Evolutionary conservation across 352 stramenopile genomes (phyloP), one percentile per base, ranked within the genome.

Genomic region (Phytophthora citrophthora): DNA sequence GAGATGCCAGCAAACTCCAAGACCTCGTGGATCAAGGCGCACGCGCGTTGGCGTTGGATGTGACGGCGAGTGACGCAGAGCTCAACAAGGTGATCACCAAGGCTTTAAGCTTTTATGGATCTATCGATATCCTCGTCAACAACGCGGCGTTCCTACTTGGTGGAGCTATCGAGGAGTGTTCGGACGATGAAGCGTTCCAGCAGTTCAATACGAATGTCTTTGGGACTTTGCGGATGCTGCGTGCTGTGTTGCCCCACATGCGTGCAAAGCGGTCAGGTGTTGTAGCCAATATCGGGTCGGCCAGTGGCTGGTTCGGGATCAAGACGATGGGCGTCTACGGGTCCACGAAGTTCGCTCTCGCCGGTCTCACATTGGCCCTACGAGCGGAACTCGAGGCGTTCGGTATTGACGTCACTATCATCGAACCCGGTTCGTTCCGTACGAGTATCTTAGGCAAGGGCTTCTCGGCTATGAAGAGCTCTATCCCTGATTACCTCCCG

Each of bases 51-150:
- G 49, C 66, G 18, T 48, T 87, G 34, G 77, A 87, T 50, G 75
- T 85, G 54, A 87, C 77, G 8, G 70, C 64, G n/a, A 58, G 34
- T 36, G 76, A 84, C 38, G 62, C 56, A 0, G 54, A 67, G 20
- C 16, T 84, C 39, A 43, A 62, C 8, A 62, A 74, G 31, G 56
- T 73, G 7, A 51, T 77, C 7, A 60, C 50, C n/a, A 40, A 77
- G 40, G 76, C 75, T 0, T 27, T 81, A 27, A 52, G 41, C 7
- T 55, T 80, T 43, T 79, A 81, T 58, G 77, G 75, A 20, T 61
- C 64, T 26, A 81, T 87, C 56, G 74, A 87, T 54, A 72, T 85
- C 45, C 55, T 87, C 16, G 74, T 87, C 13, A 84, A 84, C 62
- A 83, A 87, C 44, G 75, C 75, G 8, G 73, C 67, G 6, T 83